Evolutionary conservation across 768 basidiomycete genomes (phyloP).

Genomic region (Psilocybe subaeruginosa): DNA sequence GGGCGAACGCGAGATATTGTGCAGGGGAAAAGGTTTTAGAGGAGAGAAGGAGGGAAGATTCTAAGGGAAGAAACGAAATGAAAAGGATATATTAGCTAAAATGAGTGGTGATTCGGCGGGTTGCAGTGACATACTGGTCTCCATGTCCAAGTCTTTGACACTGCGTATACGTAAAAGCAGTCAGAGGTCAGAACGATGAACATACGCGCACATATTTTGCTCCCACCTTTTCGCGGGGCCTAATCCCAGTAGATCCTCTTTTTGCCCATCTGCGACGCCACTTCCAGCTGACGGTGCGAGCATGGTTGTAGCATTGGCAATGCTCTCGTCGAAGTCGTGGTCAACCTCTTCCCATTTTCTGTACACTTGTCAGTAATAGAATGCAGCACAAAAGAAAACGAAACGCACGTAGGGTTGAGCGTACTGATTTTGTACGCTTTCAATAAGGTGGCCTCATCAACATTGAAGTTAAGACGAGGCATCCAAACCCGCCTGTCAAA

Average conservation of each 20-base stretch:
- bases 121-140: constrained; percentile 64
- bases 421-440: constrained; percentile 86
- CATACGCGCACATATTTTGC: not conserved
- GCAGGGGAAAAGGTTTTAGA: constrained; percentile 97
- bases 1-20: constrained; percentile 84
- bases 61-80: constrained; percentile 35
- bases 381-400: not conserved
- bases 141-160: constrained; percentile 68
- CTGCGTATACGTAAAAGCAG: constrained; percentile 32
- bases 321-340: constrained; percentile 66
- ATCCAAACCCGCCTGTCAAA: constrained; percentile 28
- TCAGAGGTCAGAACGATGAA: not conserved
- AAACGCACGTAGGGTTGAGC: constrained; percentile 67
- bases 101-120: not conserved
- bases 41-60: constrained; percentile 77
- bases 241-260: constrained; percentile 64
- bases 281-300: constrained; percentile 25
- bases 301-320: constrained; percentile 50
- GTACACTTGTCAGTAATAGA: not conserved
- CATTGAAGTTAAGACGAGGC: constrained; percentile 65
- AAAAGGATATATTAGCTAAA: not conserved
- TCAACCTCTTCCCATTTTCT: constrained; percentile 87
- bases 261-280: constrained; percentile 60
- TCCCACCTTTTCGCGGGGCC: constrained; percentile 44
- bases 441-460: constrained; percentile 80